Evolutionary conservation across 805 yeast species (phyloP), one percentile per base, ranked within the genome.

Genomic region (Candida nonsorbophila): DNA sequence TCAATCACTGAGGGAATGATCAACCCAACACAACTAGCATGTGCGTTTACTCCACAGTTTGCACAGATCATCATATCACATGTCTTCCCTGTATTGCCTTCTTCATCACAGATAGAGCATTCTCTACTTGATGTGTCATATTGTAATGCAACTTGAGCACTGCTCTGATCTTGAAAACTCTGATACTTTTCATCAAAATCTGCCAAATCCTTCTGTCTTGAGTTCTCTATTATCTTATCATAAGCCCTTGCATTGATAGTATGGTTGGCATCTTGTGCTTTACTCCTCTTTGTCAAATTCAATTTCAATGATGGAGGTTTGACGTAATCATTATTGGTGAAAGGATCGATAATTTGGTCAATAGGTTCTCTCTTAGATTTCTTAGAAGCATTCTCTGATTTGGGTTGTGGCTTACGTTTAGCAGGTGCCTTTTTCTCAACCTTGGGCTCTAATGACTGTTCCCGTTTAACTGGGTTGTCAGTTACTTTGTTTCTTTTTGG

Each of bases 41-140:
- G 96, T 2, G 79, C 85, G 31, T 66, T 67, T 18, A 84, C 55
- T 0, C 83, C 83, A 60, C 95, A 87, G 16, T 65, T 60, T 2
- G 62, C 45, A 50, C 95, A 86, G 1, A 66, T 54, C 7, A 81
- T 41, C 42, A 72, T 59, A 20, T 66, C 69, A n/a, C n/a, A n/a
- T n/a, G n/a, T n/a, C n/a, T n/a, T n/a, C n/a, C n/a, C n/a, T n/a
- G n/a, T n/a, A n/a, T n/a, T n/a, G n/a, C n/a, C 26, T 7, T 28
- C 16, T 9, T 14, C 17, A 3, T 32, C 16, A 16, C 27, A 15
- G 16, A 28, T 17, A 7, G 33, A 25, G 19, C 33, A 34, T n/a
- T n/a, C n/a, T n/a, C n/a, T n/a, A n/a, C n/a, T n/a, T n/a, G n/a
- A n/a, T n/a, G n/a, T n/a, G n/a, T n/a, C n/a, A n/a, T n/a, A n/a